Conservation (phyloP, 768 basidiomycete species). For the Trametopsis cervina region DNA sequence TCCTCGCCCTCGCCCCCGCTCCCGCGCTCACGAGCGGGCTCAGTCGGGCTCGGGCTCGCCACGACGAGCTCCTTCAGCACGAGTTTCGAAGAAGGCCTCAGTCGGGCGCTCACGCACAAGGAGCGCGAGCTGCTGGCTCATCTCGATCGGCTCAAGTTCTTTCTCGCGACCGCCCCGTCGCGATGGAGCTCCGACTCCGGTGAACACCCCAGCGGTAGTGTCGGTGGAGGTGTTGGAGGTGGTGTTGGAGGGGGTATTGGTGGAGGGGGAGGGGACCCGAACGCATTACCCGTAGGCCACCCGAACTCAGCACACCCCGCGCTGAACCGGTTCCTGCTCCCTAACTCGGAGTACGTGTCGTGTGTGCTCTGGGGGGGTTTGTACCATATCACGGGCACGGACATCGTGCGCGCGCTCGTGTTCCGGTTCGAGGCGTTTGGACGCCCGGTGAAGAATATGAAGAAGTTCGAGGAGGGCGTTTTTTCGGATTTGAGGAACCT, state of each 20-base stretch:
- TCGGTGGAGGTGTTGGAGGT: too few species aligned
- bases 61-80: constrained; percentile 13
- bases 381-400: constrained; percentile 94
- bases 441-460: constrained; percentile 85
- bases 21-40: neutral
- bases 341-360: constrained; percentile 80
- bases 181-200: constrained; percentile 47
- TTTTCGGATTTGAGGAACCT: constrained; percentile 91
- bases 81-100: constrained; percentile 25
- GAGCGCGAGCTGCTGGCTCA: constrained; percentile 70
- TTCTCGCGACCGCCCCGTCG: constrained; percentile 79
- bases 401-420: constrained; percentile 92
- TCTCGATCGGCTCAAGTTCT: constrained; percentile 81
- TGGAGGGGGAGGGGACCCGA: neutral
- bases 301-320: constrained; percentile 61
- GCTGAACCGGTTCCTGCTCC: constrained; percentile 82
- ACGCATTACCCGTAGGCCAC: constrained; percentile 27
- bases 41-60: neutral
- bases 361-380: constrained; percentile 90
- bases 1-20: constrained; percentile 1
- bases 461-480: constrained; percentile 97
- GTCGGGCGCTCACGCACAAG: constrained; percentile 50
- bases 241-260: too few species aligned
- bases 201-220: constrained; percentile 8
- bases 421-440: constrained; percentile 93